These are phyloP conservation scores for Penicillium corylophilum DNA, from an alignment of 2,329 filamentous ascomycete species.

Conservation along the genomic window DNA sequence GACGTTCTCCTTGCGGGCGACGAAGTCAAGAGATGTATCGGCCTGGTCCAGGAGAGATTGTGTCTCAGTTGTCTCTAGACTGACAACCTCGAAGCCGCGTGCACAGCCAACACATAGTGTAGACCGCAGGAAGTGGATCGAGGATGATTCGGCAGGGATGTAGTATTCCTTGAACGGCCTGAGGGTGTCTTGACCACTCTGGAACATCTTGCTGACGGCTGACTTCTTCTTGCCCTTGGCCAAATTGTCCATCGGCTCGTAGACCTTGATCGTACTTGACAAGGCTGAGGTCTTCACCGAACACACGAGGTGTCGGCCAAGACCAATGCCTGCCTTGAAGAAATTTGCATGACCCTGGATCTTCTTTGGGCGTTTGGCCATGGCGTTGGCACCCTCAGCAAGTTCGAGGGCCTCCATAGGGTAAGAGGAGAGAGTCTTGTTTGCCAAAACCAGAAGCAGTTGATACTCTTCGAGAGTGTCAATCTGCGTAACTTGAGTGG, in stretches of 20 bases:
- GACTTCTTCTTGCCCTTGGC: constrained; percentile 94
- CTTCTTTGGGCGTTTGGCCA: constrained; percentile 86
- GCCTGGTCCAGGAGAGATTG: constrained; percentile 96
- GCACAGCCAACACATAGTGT: constrained; percentile 96
- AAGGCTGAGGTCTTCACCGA: constrained; percentile 92
- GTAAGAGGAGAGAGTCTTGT: constrained; percentile 90
- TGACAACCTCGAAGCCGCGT: constrained; percentile 94
- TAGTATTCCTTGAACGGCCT: constrained; percentile 99
- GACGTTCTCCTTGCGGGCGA: constrained; percentile 87
- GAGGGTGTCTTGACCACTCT: constrained; percentile 86
- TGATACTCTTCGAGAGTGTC: constrained; percentile 96
- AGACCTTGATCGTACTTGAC: constrained; percentile 98
- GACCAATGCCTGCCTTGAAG: constrained; percentile 94
- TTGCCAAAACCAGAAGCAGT: constrained; percentile 83
- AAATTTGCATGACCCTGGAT: constrained; percentile 97
- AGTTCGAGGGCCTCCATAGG: constrained; percentile 81
- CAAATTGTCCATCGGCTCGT: constrained; percentile 93
- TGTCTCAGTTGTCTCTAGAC: constrained; percentile 93
- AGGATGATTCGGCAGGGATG: constrained; percentile 96
- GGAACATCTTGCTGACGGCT: constrained; percentile 93
- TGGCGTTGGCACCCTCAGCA: constrained; percentile 69
- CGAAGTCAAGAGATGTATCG: constrained; percentile 96
- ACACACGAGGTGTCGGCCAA: constrained; percentile 91
- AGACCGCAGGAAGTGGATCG: constrained; percentile 94
- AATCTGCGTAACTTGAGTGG: constrained; percentile 85